Evolutionary conservation across 2,329 filamentous ascomycete genomes (phyloP), one percentile per base, ranked within the genome.

Genomic region (Xylaria sp.): DNA sequence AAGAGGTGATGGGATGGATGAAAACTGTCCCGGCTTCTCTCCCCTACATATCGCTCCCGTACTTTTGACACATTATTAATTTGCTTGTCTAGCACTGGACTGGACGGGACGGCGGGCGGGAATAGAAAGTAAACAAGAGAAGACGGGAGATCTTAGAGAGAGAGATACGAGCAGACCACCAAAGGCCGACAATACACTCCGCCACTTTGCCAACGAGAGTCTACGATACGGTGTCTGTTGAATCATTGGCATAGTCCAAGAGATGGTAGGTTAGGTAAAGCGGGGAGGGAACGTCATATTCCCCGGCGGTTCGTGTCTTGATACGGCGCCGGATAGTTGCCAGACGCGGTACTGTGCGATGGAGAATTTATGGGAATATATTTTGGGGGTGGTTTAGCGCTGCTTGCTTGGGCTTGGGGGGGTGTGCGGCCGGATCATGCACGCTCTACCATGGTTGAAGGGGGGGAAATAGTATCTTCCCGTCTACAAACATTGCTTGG

Each of bases 11-110:
- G 34, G 42, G 5, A 59, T 30, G 23, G 23, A 23, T 19, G 34
- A n/a, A 3, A 13, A 6, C 48, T 3, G 19, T 49, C 47, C 48
- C 19, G 23, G 23, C 23, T 30, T 30, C 23, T 30, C 23, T 30
- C 23, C 23, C 23, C 23, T 30, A 30, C 23, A 30, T 30, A 30
- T 30, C 23, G 23, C 5, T 30, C 23, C 23, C 23, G 23, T 30
- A 30, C 23, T 30, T 30, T 30, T 30, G 23, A 30, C 10, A 16
- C 54, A 51, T 42, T 44, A 58, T 59, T 64, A 63, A 60, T 50
- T 35, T 44, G 46, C 46, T 59, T 57, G 48, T 9, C n/a, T n/a
- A 30, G 50, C 53, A 47, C 59, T 51, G 59, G 48, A 30, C 23
- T 30, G 23, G 23, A 30, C 23, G 4, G 23, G 23, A 30, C 23